Evolutionary conservation across 106 monocot species (phyloP).

Genomic region (Hemerocallis citrina): DNA sequence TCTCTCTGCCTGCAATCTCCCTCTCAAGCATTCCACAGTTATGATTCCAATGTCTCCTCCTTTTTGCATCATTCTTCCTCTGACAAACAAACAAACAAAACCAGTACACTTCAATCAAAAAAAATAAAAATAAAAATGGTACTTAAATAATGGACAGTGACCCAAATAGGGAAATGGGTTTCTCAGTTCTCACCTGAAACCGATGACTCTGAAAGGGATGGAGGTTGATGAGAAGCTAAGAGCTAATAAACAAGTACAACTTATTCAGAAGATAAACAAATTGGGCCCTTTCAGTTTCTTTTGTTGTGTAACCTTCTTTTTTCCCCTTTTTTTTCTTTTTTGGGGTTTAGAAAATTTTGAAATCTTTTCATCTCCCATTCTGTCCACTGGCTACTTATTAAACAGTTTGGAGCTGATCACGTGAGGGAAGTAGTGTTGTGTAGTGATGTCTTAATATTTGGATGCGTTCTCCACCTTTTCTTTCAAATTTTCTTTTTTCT

Average conservation of each 20-base stretch:
- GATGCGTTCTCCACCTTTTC: no score
- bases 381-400: neutral
- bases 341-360: neutral
- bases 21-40: slow-evolving; percentile 84
- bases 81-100: neutral
- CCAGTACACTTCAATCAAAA: neutral
- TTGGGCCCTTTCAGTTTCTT: neutral
- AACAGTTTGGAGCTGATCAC: neutral
- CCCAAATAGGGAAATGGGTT: neutral
- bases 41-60: slow-evolving; percentile 26
- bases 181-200: slow-evolving; percentile 10
- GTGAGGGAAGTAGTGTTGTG: neutral
- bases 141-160: neutral
- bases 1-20: slow-evolving; percentile 83
- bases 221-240: neutral
- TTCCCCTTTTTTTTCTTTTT: no score
- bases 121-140: neutral
- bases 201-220: neutral
- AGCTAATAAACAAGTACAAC: neutral
- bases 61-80: slow-evolving; percentile 7
- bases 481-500: no score
- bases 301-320: neutral
- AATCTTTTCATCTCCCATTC: neutral
- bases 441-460: no score
- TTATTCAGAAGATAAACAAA: neutral